These are phyloP conservation scores for Mycena filopes DNA, from an alignment of 768 basidiomycete genomes.

Conservation along the genomic window DNA sequence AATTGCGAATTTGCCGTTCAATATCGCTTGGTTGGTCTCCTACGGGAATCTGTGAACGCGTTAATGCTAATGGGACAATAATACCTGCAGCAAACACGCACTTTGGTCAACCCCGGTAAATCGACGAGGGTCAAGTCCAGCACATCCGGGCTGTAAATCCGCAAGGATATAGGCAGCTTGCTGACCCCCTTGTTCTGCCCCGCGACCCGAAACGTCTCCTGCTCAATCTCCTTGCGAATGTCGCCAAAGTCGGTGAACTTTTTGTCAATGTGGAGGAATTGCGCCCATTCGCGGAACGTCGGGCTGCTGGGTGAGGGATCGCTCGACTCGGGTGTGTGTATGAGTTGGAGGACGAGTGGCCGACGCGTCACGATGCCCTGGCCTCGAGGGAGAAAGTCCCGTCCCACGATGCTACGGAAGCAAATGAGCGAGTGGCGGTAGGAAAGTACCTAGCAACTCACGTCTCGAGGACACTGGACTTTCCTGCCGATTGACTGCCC, in stretches of 20 bases:
- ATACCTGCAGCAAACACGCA: constrained; percentile 44
- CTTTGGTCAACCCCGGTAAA: constrained; percentile 96
- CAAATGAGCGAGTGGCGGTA: constrained; percentile 15
- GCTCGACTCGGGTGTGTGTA: constrained; percentile 82
- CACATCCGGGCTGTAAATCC: constrained; percentile 96
- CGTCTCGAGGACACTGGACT: constrained; percentile 97
- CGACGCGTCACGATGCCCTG: constrained; percentile 96
- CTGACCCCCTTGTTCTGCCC: constrained; percentile 99
- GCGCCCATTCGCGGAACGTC: constrained; percentile 88
- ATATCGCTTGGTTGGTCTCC: constrained; percentile 99
- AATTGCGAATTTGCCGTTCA: constrained; percentile 92
- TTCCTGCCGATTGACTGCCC: constrained; percentile 96
- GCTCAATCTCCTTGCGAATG: constrained; percentile 95
- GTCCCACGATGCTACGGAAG: constrained; percentile 84
- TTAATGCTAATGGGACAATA: constrained; percentile 2
- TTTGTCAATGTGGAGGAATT: constrained; percentile 97
- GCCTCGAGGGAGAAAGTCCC: constrained; percentile 89
- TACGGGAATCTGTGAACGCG: constrained; percentile 78
- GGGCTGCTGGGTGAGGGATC: constrained; percentile 56
- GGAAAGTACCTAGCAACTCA: constrained; percentile 51
- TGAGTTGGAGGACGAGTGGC: constrained; percentile 94
- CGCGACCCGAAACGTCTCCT: constrained; percentile 96
- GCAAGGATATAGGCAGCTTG: constrained; percentile 93
- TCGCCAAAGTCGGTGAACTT: constrained; percentile 97
- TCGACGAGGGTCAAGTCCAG: constrained; percentile 97